Evolutionary conservation across 352 stramenopile genomes (phyloP), one percentile per base, ranked within the genome.

Genomic region (Phytophthora pseudosyringae): DNA sequence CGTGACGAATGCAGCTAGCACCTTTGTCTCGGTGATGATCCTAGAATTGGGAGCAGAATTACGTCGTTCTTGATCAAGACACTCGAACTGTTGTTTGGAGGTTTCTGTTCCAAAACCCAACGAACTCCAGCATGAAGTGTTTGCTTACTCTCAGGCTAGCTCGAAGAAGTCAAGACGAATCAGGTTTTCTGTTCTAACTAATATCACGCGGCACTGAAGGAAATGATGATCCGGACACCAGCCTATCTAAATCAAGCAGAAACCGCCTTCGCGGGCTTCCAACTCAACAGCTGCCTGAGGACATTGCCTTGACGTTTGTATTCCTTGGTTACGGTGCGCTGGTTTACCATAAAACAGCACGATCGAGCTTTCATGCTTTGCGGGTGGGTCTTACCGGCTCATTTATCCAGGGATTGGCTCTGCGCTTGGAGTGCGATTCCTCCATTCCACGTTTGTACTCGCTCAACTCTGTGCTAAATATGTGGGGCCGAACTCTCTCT

Each of bases 321-420:
- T 63, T 33, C 33, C 15, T 36, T 5, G 31, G 31, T 33, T 26
- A 46, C 11, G 5, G 33, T 18, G 16, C 28, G 18, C 51, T 5
- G 8, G 21, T 9, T 21, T 59, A 26, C 51, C 5, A 48, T 31
- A 59, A 52, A 52, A 43, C 57, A 50, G 45, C 26, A 41, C 31
- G 57, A 64, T 56, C 8, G 45, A 16, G 28, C 29, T 64, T 56
- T 58, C 16, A 51, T 52, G 57, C 57, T 65, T 59, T 64, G 46
- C 56, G 21, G 53, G 43, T 28, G 48, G 12, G 5, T 25, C 21
- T 21, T 45, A 28, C 59, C 29, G 49, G 29, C 41, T 50, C 33
- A 40, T 38, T 57, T 56, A 60, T 72, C 64, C 51, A 45, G 39
- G 32, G 64, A 72, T 72, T 67, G 45, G 64, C 28, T 55, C 18